Evolutionary conservation across 2,329 filamentous ascomycete genomes (phyloP).

Genomic region (Nannizzia gypsea): DNA sequence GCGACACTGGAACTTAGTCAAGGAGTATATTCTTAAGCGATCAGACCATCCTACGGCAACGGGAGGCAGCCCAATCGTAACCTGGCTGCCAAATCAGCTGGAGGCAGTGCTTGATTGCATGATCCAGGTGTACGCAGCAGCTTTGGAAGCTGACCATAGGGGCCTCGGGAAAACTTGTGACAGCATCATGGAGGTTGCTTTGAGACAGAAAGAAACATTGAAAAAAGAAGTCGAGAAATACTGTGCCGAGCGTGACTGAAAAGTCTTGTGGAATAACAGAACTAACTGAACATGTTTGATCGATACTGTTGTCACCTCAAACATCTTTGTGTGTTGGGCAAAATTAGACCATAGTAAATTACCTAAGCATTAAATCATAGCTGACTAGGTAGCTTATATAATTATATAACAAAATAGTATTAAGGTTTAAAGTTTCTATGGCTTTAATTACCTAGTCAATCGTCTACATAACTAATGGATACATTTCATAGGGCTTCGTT

Average conservation of each 20-base stretch:
- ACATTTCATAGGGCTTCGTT: too few species aligned
- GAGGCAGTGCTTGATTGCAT: conserved; percentile 36
- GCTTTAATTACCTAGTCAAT: too few species aligned
- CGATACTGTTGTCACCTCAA: too few species aligned
- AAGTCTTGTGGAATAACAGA: not conserved
- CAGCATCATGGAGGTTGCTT: not conserved
- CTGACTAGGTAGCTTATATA: too few species aligned
- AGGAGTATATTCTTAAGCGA: not conserved
- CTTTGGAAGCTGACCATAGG: not conserved
- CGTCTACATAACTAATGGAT: too few species aligned
- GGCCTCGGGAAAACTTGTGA: not conserved
- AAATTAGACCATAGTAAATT: too few species aligned
- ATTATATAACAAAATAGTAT: too few species aligned
- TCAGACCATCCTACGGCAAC: not conserved
- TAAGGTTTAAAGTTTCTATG: too few species aligned
- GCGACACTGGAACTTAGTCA: not conserved
- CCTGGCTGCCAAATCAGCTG: conserved; percentile 38
- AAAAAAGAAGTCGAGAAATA: not conserved
- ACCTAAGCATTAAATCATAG: too few species aligned
- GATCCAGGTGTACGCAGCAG: not conserved
- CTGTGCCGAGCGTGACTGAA: not conserved
- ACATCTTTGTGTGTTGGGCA: not conserved
- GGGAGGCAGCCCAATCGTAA: not conserved
- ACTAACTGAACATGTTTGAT: too few species aligned
- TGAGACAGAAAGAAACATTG: not conserved